These are phyloP conservation scores for Boletus sp. DNA, from an alignment of 768 basidiomycete species.

Conservation along the genomic window DNA sequence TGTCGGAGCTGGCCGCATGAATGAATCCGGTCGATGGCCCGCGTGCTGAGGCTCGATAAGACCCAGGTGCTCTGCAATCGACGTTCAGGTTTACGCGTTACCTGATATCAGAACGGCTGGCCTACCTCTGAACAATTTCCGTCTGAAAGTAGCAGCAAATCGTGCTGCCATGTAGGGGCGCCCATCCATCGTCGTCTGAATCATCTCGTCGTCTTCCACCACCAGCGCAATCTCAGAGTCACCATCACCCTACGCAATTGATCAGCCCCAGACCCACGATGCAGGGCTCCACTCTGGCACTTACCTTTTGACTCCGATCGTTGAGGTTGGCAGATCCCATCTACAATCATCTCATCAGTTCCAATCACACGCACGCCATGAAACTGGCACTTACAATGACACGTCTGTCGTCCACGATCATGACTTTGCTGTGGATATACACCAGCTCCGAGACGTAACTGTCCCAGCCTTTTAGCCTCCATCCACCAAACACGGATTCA, in stretches of 20 bases:
- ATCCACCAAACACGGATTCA: constrained; percentile 23
- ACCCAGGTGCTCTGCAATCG: constrained; percentile 73
- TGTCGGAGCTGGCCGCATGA: constrained; percentile 79
- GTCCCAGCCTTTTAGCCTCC: constrained; percentile 9
- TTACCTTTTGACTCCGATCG: constrained; percentile 77
- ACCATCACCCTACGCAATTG: constrained; percentile 68
- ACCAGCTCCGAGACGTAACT: constrained; percentile 80
- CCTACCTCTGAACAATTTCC: constrained; percentile 79
- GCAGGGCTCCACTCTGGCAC: neutral
- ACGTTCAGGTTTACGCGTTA: constrained; percentile 2
- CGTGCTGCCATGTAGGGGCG: constrained; percentile 66
- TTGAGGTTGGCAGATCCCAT: constrained; percentile 95
- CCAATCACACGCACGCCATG: neutral
- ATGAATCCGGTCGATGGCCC: constrained; percentile 41
- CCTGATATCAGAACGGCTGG: neutral
- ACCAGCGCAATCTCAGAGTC: constrained; percentile 94
- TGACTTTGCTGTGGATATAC: constrained; percentile 86
- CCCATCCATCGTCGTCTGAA: constrained; percentile 79
- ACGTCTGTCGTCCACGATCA: constrained; percentile 91
- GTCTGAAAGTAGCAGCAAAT: constrained; percentile 81
- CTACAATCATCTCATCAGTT: constrained; percentile 35
- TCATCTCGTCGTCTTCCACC: constrained; percentile 82
- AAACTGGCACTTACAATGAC: constrained; percentile 66
- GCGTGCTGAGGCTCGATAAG: constrained; percentile 71
- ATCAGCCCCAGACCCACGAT: constrained; percentile 4